These are phyloP conservation scores for Solanum chmielewskii DNA, from an alignment of 257 asterid genomes.

Conservation along the genomic window DNA sequence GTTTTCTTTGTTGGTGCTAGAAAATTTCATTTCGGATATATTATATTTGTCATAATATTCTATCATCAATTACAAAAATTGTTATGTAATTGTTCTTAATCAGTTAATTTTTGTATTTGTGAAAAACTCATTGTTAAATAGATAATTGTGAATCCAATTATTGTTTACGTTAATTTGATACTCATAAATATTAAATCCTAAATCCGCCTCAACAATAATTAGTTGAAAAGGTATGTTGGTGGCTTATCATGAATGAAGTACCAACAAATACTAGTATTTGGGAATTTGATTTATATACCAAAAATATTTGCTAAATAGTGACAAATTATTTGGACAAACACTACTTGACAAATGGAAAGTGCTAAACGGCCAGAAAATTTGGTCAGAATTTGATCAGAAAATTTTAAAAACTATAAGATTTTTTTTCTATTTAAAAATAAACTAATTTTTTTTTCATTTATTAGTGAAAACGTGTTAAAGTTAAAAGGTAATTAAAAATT, in stretches of 20 bases:
- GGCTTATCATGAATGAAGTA: background rate
- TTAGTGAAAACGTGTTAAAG: no score
- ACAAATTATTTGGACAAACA: no score
- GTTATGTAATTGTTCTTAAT: background rate
- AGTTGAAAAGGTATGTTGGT: background rate
- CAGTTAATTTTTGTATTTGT: background rate
- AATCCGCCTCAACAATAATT: background rate
- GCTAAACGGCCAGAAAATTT: no score
- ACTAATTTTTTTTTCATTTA: no score
- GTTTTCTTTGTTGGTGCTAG: background rate
- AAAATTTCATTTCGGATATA: background rate
- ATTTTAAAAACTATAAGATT: no score
- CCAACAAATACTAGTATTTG: background rate
- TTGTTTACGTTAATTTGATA: background rate
- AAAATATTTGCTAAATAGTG: no score
- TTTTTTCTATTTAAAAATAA: no score
- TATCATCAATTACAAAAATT: background rate
- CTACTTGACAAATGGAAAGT: no score
- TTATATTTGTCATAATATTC: background rate
- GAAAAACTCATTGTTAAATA: background rate
- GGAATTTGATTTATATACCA: no score
- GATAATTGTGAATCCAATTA: background rate
- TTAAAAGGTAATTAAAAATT: no score
- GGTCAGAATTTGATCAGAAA: no score
- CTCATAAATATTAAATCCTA: background rate